Conservation (phyloP, 352 stramenopile genomes). For the Hyaloperonospora brassicae region DNA sequence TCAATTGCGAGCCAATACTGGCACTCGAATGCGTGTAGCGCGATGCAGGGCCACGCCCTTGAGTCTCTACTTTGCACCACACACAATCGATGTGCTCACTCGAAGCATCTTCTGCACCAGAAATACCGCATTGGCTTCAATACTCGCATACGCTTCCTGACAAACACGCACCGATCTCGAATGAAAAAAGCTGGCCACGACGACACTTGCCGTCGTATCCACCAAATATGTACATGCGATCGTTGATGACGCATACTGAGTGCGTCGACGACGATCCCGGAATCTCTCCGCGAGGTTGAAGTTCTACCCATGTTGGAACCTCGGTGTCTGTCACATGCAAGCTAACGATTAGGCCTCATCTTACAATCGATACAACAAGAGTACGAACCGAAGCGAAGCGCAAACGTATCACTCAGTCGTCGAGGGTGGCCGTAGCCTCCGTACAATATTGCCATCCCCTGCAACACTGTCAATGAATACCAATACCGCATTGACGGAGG, state of each 20-base stretch:
- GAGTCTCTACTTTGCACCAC: slow-evolving; percentile 35
- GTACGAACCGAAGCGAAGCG: slow-evolving; percentile 42
- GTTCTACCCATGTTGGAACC: slow-evolving; percentile 39
- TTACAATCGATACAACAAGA: neutral
- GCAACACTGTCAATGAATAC: slow-evolving; percentile 43
- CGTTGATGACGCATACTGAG: slow-evolving; percentile 38
- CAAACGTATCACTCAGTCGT: slow-evolving; percentile 45
- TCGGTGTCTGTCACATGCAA: slow-evolving; percentile 19
- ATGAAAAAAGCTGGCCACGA: slow-evolving; percentile 37
- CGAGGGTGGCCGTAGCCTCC: slow-evolving; percentile 47
- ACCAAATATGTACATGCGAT: slow-evolving; percentile 54
- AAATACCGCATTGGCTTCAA: slow-evolving; percentile 2
- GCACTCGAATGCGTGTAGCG: slow-evolving; percentile 47
- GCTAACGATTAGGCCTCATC: neutral
- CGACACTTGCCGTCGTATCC: slow-evolving; percentile 57
- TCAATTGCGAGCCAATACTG: slow-evolving; percentile 39
- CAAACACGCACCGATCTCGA: slow-evolving; percentile 30
- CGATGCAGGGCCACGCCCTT: slow-evolving; percentile 26
- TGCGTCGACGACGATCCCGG: slow-evolving; percentile 46
- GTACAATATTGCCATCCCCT: slow-evolving; percentile 40
- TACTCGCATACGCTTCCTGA: neutral
- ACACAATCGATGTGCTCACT: slow-evolving; percentile 29
- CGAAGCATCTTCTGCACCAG: slow-evolving; percentile 22
- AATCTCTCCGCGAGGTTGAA: slow-evolving; percentile 34
- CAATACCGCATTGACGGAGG: slow-evolving; percentile 55